Evolutionary conservation across 208 protist species (phyloP).

Genomic region (Wallacemonas sp.): DNA sequence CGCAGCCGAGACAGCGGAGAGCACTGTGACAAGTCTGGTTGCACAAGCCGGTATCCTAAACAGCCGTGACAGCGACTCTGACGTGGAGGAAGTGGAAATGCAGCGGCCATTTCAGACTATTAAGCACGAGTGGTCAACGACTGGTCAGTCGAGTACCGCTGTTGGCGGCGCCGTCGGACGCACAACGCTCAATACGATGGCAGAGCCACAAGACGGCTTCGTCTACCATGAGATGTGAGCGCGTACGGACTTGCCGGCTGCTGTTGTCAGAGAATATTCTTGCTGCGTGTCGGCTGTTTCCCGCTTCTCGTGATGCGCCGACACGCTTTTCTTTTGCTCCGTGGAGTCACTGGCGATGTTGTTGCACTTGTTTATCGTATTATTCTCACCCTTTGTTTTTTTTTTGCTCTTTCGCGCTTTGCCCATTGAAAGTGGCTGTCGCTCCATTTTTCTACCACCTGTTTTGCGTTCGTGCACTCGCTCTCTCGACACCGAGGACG

Average conservation of each 20-base stretch:
- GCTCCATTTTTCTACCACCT: not conserved
- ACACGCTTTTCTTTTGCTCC: no score
- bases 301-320: no score
- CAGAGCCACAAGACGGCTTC: slow-evolving; percentile 75
- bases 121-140: slow-evolving; percentile 57
- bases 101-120: slow-evolving; percentile 34
- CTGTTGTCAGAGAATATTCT: not conserved
- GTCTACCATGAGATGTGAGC: slow-evolving; percentile 82
- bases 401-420: not conserved
- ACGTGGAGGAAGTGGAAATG: slow-evolving; percentile 31
- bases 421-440: no score
- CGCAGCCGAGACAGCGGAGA: not conserved
- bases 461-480: no score
- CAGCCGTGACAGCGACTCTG: slow-evolving; percentile 20
- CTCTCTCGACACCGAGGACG: no score
- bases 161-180: not conserved
- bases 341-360: no score
- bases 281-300: not conserved
- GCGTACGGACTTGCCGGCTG: not conserved
- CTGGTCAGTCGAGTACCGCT: no score
- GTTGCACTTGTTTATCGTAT: not conserved
- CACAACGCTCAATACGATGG: slow-evolving; percentile 41
- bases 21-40: no score
- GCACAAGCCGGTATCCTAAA: not conserved
- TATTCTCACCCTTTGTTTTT: not conserved